Evolutionary conservation across 805 yeast genomes (phyloP).

Genomic region (Metschnikowia dekortorum): DNA sequence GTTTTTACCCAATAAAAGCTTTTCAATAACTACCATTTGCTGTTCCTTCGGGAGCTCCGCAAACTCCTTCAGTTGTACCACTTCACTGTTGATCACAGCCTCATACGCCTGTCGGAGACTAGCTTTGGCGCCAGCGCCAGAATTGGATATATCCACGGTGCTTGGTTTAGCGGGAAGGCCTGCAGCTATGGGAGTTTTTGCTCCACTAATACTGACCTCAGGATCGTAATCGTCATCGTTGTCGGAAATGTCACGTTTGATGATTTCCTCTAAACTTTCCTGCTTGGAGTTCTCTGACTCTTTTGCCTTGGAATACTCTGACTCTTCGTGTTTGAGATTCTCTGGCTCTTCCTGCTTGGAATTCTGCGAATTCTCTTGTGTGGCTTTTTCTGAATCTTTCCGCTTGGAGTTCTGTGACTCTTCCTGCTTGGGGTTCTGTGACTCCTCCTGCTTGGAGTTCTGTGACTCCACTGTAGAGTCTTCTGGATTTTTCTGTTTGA

Average conservation of each 20-base stretch:
- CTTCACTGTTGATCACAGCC: constrained; percentile 33
- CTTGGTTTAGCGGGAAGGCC: constrained; percentile 14
- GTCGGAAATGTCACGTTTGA: background rate
- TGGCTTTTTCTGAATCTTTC: too few relatives aligned
- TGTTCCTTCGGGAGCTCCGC: constrained; percentile 32
- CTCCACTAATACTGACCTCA: constrained; percentile 4
- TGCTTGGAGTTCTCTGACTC: too few relatives aligned
- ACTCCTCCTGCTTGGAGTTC: too few relatives aligned
- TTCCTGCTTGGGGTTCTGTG: too few relatives aligned
- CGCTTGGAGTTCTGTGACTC: too few relatives aligned
- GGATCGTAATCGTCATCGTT: constrained; percentile 17
- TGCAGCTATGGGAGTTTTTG: background rate
- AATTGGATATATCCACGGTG: constrained; percentile 7
- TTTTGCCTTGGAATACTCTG: background rate
- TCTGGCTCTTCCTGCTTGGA: too few relatives aligned
- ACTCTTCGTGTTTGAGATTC: background rate
- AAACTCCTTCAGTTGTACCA: constrained; percentile 32
- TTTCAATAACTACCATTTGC: constrained; percentile 30
- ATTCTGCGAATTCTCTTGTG: too few relatives aligned
- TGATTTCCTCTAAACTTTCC: background rate
- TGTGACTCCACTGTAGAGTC: background rate
- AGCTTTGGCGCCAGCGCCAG: constrained; percentile 4
- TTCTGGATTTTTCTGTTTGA: background rate
- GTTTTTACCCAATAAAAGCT: constrained; percentile 36
- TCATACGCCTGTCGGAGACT: constrained; percentile 31